These are phyloP conservation scores for Nakataea oryzae DNA, from an alignment of 2,329 filamentous ascomycete species.

Conservation along the genomic window DNA sequence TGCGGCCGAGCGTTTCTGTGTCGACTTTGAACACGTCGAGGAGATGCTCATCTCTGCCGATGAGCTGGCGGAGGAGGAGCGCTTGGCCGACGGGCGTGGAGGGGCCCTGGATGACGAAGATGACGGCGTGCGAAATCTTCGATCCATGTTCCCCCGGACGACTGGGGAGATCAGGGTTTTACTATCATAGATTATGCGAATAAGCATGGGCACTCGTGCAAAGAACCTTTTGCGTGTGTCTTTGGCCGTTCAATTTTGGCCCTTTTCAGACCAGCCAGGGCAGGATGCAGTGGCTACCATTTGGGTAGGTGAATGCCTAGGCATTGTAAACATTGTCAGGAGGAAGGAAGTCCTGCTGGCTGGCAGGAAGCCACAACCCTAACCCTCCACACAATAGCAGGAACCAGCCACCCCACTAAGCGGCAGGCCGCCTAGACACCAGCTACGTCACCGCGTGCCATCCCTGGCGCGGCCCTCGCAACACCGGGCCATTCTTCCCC, in stretches of 20 bases:
- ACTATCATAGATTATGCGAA: conserved; percentile 48
- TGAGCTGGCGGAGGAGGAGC: conserved; percentile 15
- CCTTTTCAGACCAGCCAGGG: background rate
- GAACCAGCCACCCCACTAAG: background rate
- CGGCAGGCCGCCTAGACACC: no score
- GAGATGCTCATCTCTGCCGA: conserved; percentile 34
- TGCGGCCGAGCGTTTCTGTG: conserved; percentile 74
- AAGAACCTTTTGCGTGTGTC: background rate
- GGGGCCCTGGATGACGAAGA: conserved; percentile 13
- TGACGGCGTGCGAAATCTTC: conserved; percentile 16
- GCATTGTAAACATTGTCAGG: background rate
- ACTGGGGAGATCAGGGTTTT: conserved; percentile 50
- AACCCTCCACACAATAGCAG: background rate
- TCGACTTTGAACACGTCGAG: conserved; percentile 62
- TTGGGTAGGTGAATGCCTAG: no score
- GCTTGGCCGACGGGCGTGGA: background rate
- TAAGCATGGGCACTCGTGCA: conserved; percentile 19
- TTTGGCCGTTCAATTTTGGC: background rate
- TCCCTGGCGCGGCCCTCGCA: background rate
- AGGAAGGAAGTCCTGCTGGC: no score
- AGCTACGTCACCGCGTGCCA: background rate
- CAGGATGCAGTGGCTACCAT: no score
- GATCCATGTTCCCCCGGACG: conserved; percentile 45
- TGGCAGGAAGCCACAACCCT: background rate
- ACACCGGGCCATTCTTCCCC: background rate